Evolutionary conservation across 257 asterid species (phyloP).

Genomic region (Scutellaria baicalensis): DNA sequence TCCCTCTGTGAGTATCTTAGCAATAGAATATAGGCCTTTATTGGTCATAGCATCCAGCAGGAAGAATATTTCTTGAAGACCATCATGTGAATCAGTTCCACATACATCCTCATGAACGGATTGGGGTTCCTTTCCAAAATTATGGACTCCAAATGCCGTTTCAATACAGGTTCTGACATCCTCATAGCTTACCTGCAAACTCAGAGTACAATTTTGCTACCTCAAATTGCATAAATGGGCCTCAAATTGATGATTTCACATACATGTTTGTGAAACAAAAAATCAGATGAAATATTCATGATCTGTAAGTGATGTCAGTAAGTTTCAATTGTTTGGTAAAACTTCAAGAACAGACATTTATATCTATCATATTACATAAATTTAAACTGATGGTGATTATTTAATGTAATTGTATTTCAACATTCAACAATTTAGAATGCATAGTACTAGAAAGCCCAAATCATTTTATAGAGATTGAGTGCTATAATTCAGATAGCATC

Average conservation of each 20-base stretch:
- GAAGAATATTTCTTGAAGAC: slow-evolving; percentile 25
- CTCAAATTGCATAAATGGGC: background rate
- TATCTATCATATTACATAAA: background rate
- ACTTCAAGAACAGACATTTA: background rate
- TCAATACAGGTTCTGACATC: slow-evolving; percentile 40
- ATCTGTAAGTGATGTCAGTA: too few species aligned
- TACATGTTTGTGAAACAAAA: background rate
- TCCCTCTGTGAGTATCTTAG: slow-evolving; percentile 44
- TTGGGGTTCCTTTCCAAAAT: slow-evolving; percentile 10
- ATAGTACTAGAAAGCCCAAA: background rate
- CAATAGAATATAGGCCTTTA: slow-evolving; percentile 45
- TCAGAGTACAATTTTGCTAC: background rate
- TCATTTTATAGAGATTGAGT: background rate
- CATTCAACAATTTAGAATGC: background rate
- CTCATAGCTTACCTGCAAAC: slow-evolving; percentile 51
- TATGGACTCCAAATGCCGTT: slow-evolving; percentile 41
- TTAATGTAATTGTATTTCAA: background rate
- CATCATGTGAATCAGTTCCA: slow-evolving; percentile 18
- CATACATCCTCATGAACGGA: slow-evolving; percentile 22
- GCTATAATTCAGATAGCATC: background rate
- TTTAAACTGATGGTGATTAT: background rate
- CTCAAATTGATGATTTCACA: background rate
- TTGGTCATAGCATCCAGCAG: slow-evolving; percentile 61
- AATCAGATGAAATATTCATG: background rate
- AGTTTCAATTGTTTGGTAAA: background rate